A percentile compares a stretch with the other conserved stretches of the same genome.
Evolutionary conservation across 305 asterid species (phyloP).

Genomic region (Fraxinus albicans): DNA sequence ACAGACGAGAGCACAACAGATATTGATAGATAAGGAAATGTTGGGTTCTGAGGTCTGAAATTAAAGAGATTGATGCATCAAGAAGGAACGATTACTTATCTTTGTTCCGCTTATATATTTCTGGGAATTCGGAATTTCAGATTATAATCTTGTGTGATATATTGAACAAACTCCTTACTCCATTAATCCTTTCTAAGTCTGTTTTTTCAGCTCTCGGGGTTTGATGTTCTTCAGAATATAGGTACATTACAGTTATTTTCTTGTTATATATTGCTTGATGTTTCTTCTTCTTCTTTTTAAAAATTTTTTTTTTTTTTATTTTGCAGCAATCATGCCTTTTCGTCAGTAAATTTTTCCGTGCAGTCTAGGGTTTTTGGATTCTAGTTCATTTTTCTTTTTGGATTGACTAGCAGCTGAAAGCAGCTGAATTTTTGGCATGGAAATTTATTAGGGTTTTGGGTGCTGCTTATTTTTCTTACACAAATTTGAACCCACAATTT

Average conservation of each 20-base stretch:
- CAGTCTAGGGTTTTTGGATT: slow-evolving; percentile 8
- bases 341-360: not conserved
- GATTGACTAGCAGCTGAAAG: not conserved
- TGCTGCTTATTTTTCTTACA: not conserved
- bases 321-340: not conserved
- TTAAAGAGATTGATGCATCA: slow-evolving; percentile 34
- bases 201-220: not conserved
- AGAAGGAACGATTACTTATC: slow-evolving; percentile 18
- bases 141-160: not conserved
- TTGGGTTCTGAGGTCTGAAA: slow-evolving; percentile 41
- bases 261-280: not conserved
- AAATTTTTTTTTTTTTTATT: not conserved
- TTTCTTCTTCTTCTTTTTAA: too few relatives aligned
- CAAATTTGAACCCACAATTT: slow-evolving; percentile 3
- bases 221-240: not conserved
- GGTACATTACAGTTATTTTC: not conserved
- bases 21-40: slow-evolving; percentile 26
- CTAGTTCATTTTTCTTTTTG: not conserved
- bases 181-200: not conserved
- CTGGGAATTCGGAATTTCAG: not conserved
- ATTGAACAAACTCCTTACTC: not conserved
- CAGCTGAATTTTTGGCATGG: slow-evolving; percentile 3
- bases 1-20: slow-evolving; percentile 22
- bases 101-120: not conserved
- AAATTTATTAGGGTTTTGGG: slow-evolving; percentile 29